Evolutionary conservation across 2,329 filamentous ascomycete species (phyloP), one percentile per base, ranked within the genome.

Genomic region (Fusarium denticulatum): DNA sequence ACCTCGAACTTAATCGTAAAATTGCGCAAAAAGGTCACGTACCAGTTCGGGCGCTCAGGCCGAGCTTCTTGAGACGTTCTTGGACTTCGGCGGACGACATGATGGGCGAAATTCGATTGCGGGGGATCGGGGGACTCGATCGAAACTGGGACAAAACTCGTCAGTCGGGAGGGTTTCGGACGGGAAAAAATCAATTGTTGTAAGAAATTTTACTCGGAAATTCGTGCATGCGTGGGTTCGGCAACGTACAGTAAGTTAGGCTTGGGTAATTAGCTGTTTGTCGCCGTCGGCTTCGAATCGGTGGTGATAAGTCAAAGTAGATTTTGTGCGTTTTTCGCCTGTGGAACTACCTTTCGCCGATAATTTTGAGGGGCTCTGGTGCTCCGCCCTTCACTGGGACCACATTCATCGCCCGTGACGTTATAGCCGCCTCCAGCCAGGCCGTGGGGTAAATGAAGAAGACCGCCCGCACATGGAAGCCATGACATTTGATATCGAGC

Each of bases 11-110:
- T 34, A 32, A 40, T 20, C 52, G 24, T 10, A 53, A 59, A 42
- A 53, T 50, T 67, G 43, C 32, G 57, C 55, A 62, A 62, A 66
- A 67, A n/a, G n/a, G 65, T 67, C 61, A 90, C 92, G 80, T 90
- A 94, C 92, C 92, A 86, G 92, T 94, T 83, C 87, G 86, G 80
- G 86, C 86, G 69, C 79, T 78, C 78, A 78, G 77, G 82, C 86
- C 86, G 74, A 88, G 86, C 87, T 89, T 89, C 87, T 88, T 89
- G 79, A 89, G 85, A 79, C 87, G 86, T 83, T 89, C 87, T 84
- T 89, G 87, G 77, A 89, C 80, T 80, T 88, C 87, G 80, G 39
- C 20, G 30, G 49, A 36, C 37, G 85, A 83, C 87, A 89, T 89
- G 80, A 74, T 85, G 83, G 77, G 76, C 77, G 76, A 76, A 76